Evolutionary conservation across 2,329 filamentous ascomycete genomes (phyloP).

Genomic region (Sporothrix luriei): DNA sequence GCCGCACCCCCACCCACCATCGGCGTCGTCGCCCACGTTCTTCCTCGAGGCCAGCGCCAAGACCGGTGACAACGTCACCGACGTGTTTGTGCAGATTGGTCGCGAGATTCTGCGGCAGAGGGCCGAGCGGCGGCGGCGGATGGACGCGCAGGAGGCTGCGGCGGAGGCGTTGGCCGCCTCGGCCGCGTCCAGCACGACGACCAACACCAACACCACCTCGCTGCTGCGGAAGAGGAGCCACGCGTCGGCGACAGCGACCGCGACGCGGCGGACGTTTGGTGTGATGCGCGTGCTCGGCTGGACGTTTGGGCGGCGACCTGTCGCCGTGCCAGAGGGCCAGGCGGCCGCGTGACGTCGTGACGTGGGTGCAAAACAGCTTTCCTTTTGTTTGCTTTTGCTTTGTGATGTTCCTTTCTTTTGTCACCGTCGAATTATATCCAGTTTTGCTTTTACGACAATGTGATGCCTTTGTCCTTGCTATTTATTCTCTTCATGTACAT

Average conservation of each 20-base stretch:
- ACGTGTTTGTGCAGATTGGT: constrained; percentile 43
- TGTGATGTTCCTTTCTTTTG: background rate
- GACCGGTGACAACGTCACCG: constrained; percentile 42
- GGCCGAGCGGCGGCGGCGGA: constrained; percentile 36
- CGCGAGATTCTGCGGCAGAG: constrained; percentile 43
- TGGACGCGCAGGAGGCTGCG: constrained; percentile 32
- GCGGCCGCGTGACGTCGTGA: background rate
- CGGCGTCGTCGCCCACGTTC: constrained; percentile 5
- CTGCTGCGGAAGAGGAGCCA: constrained; percentile 26
- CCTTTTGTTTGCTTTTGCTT: background rate
- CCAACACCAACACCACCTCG: constrained; percentile 23
- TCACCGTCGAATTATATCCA: background rate
- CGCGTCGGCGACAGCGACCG: background rate
- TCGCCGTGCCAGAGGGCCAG: background rate
- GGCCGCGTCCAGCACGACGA: constrained; percentile 25
- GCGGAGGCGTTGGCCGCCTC: background rate
- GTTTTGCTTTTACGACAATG: background rate
- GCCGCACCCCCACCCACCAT: no score
- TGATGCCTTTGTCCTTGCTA: background rate
- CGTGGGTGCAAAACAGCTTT: background rate
- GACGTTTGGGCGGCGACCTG: constrained; percentile 14
- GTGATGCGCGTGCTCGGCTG: background rate
- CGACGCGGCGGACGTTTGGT: constrained; percentile 22
- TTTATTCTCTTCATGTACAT: background rate
- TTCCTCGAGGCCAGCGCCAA: constrained; percentile 44